phyloP scores from a whole-genome alignment of 208 protist species.

The Leishmania major region DNA sequence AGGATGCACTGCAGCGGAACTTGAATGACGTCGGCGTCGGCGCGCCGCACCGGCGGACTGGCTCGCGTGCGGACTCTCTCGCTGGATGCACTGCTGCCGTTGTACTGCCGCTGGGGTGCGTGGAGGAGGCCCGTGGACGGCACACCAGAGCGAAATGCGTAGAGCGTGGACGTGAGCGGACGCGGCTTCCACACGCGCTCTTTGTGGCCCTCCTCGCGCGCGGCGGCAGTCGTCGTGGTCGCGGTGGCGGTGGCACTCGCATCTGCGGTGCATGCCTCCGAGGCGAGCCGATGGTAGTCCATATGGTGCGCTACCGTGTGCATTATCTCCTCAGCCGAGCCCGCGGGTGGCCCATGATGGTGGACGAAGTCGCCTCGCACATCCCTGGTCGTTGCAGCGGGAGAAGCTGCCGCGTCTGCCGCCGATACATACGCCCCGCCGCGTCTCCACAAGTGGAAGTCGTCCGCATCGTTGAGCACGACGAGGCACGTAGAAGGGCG shows the following conservation, averaged over 20 bases:
- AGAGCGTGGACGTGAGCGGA: slow-evolving; percentile 6
- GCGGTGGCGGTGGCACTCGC: background rate
- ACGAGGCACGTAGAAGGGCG: slow-evolving; percentile 7
- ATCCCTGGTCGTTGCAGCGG: background rate
- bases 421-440: slow-evolving; percentile 7
- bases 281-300: background rate
- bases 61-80: background rate
- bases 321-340: slow-evolving; percentile 1
- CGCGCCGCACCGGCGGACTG: slow-evolving; percentile 12
- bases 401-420: background rate
- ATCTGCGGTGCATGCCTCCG: background rate
- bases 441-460: slow-evolving; percentile 8
- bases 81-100: background rate
- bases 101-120: background rate
- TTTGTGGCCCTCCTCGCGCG: background rate
- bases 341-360: background rate
- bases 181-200: background rate
- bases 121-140: background rate
- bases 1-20: slow-evolving; percentile 14
- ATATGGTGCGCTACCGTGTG: slow-evolving; percentile 10
- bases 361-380: slow-evolving; percentile 1
- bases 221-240: background rate
- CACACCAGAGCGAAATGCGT: slow-evolving; percentile 5
- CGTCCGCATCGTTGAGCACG: slow-evolving; percentile 12
- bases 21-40: slow-evolving; percentile 9